Base-by-base conservation (phyloP, 179 eudicot species). In the Corrigiola litoralis region DNA sequence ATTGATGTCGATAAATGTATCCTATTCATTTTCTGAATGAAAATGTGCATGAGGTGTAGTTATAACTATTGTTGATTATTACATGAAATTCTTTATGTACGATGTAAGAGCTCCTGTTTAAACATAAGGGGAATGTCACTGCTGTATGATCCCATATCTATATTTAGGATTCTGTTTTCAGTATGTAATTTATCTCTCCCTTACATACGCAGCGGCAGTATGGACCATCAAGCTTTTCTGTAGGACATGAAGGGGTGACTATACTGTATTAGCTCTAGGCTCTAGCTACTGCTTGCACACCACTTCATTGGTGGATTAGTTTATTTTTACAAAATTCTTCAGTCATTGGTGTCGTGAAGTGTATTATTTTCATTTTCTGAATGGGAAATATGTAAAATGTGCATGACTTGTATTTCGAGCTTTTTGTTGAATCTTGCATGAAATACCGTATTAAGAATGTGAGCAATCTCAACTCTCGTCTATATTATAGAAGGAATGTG, bases 261-360 rank as follows among this genome's bases (percentile, higher is more conserved):
- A n/a, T n/a, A n/a, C n/a, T n/a, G n/a, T n/a, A n/a, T n/a, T n/a
- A n/a, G n/a, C n/a, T n/a, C n/a, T n/a, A n/a, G n/a, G n/a, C n/a
- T n/a, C n/a, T n/a, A n/a, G n/a, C n/a, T n/a, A n/a, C n/a, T n/a
- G n/a, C n/a, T n/a, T n/a, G n/a, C n/a, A n/a, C n/a, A n/a, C n/a
- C n/a, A n/a, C n/a, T n/a, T n/a, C n/a, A n/a, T n/a, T n/a, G n/a
- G n/a, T n/a, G n/a, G n/a, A n/a, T n/a, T n/a, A n/a, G n/a, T n/a
- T n/a, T n/a, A n/a, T n/a, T n/a, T n/a, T n/a, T 58, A 58, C 44
- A 58, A 17, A 58, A 58, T 58, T 61, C 66, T 17, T 61, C 24
- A 17, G 14, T 60, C 25, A 61, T 45, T 25, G 25, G 17, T 14
- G 40, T n/a, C 25, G 12, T 3, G 44, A 18, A 11, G 47, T 21